Evolutionary conservation across 306 rosid species (phyloP).

Genomic region (peach (Prunus persica)): DNA sequence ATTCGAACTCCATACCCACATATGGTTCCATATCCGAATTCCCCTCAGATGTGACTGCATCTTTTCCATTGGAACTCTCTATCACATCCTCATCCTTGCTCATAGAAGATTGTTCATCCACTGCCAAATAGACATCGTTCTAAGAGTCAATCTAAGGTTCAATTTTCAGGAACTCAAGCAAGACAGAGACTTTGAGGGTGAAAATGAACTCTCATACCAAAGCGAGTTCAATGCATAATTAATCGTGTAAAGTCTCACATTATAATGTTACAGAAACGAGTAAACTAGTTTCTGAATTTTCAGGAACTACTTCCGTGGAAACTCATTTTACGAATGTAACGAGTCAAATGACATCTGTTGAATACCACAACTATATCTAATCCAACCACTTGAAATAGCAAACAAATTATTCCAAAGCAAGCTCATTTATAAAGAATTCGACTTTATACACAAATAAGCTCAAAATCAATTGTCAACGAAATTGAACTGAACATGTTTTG

Average conservation of each 20-base stretch:
- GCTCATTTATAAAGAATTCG: background rate
- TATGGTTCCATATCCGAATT: slow-evolving; percentile 34
- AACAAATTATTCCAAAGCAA: background rate
- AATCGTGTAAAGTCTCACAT: slow-evolving; percentile 1
- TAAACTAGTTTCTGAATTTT: too few relatives aligned
- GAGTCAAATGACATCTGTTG: background rate
- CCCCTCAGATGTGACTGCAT: slow-evolving; percentile 13
- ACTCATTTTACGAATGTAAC: background rate
- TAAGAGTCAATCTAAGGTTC: background rate
- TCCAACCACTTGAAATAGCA: background rate
- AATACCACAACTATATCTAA: background rate
- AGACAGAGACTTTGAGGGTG: background rate
- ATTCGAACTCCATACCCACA: slow-evolving; percentile 55
- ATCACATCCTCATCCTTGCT: slow-evolving; percentile 34
- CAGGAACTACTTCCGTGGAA: background rate
- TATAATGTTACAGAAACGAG: background rate
- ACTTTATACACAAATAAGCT: background rate
- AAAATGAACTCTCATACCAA: background rate
- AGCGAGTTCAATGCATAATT: background rate
- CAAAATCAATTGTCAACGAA: background rate
- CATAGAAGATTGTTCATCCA: slow-evolving; percentile 36
- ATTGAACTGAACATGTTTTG: background rate
- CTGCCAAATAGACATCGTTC: slow-evolving; percentile 26
- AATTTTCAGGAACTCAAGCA: background rate
- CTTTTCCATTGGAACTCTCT: slow-evolving; percentile 33